phyloP scores from a whole-genome alignment of 352 stramenopile genomes.

The Phytophthora chlamydospora region DNA sequence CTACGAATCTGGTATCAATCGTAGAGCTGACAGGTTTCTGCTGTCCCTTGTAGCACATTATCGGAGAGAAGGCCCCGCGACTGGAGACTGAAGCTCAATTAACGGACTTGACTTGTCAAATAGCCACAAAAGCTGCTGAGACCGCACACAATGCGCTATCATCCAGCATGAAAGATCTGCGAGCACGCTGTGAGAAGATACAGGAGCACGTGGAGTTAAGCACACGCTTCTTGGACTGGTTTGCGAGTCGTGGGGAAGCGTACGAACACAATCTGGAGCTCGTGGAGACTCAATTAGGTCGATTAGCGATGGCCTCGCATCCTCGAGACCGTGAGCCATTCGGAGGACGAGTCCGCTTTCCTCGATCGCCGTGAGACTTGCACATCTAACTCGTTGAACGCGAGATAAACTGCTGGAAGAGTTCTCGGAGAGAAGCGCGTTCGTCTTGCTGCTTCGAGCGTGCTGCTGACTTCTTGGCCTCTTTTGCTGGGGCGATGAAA shows the following conservation, averaged over 20 bases:
- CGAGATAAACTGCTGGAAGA: constrained; percentile 33
- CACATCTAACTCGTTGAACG: constrained; percentile 13
- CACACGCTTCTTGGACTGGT: constrained; percentile 80
- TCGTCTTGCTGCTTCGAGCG: constrained; percentile 26
- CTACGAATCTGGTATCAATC: neutral
- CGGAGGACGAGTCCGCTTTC: constrained; percentile 48
- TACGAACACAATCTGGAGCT: constrained; percentile 79
- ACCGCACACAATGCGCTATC: constrained; percentile 21
- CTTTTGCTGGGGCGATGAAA: constrained; percentile 5
- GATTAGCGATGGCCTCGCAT: constrained; percentile 44
- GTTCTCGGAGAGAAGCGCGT: constrained; percentile 27
- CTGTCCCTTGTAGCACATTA: constrained; percentile 16
- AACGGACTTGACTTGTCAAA: constrained; percentile 21
- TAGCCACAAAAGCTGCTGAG: constrained; percentile 22
- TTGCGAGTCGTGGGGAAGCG: constrained; percentile 62
- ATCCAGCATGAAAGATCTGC: constrained; percentile 18
- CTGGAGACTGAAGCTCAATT: constrained; percentile 25
- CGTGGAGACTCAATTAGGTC: constrained; percentile 67
- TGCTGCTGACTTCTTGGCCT: constrained; percentile 15
- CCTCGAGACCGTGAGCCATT: constrained; percentile 57
- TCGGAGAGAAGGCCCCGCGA: constrained; percentile 28
- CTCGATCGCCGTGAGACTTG: constrained; percentile 21
- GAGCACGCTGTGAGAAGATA: constrained; percentile 33
- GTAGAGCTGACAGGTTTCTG: constrained; percentile 6
- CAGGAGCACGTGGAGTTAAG: constrained; percentile 56